These are phyloP conservation scores for Rhododendron henanense DNA, from an alignment of 148 eudicot species.

Conservation along the genomic window DNA sequence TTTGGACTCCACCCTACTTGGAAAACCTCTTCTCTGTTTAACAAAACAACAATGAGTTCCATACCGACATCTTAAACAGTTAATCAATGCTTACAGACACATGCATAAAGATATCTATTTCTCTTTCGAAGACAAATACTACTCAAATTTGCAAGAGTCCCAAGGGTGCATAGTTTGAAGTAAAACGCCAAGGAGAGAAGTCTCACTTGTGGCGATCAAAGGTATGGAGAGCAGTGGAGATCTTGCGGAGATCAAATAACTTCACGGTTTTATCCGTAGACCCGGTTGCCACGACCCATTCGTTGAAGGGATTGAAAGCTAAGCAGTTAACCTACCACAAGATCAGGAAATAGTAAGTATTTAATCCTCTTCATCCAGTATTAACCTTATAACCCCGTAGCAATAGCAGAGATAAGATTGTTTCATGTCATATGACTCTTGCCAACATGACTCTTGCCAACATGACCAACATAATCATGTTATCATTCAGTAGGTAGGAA, in stretches of 20 bases:
- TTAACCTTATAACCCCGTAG: neutral
- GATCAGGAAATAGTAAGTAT: neutral
- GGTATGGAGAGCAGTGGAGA: slow-evolving; percentile 55
- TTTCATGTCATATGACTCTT: neutral
- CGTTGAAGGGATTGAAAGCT: slow-evolving; percentile 76
- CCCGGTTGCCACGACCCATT: slow-evolving; percentile 73
- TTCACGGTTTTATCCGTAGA: slow-evolving; percentile 72
- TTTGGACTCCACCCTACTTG: slow-evolving; percentile 93
- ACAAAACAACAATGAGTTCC: slow-evolving; percentile 2
- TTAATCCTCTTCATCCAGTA: neutral
- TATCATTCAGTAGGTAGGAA: neutral
- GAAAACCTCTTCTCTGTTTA: slow-evolving; percentile 75
- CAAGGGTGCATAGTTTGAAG: neutral
- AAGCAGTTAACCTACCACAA: slow-evolving; percentile 57
- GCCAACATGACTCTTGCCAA: neutral
- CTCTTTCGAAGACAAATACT: neutral
- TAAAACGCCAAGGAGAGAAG: neutral
- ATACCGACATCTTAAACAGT: no score
- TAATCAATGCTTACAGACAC: neutral
- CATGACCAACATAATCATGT: neutral
- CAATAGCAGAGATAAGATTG: neutral
- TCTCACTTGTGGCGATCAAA: slow-evolving; percentile 87
- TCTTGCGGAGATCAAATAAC: slow-evolving; percentile 52
- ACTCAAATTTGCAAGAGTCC: neutral
- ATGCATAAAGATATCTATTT: neutral